Evolutionary conservation across 768 basidiomycete genomes (phyloP), one percentile per base, ranked within the genome.

Genomic region (Epithele typhae): DNA sequence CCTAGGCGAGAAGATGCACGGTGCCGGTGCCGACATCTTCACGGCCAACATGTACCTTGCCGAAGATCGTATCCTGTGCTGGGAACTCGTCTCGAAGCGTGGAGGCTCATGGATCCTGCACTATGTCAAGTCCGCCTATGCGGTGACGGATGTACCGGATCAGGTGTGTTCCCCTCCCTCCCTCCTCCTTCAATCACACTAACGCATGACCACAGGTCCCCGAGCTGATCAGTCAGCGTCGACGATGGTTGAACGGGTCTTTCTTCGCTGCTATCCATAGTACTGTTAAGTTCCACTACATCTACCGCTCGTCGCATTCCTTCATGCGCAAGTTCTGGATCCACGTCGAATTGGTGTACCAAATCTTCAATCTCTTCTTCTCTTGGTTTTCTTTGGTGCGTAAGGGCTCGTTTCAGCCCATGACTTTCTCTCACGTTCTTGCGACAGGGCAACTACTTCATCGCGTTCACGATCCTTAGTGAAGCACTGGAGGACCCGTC

Each of bases 231-330:
- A 90, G 90, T 0, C 95, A 98, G 62, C 85, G 95, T 41, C 79
- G 95, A 30, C 84, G 94, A 33, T 98, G 95, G 95, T 76, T 99
- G 22, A 97, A 97, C 64, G 92, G 95, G 12, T 94, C 92, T 3
- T 98, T 99, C 81, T 99, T 99, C 66, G 96, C 94, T 9, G 91
- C 88, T 0, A 82, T 98, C 14, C 93, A 98, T 68, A 84, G 86
- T 47, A 87, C 82, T 4, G 75, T 93, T 54, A 91, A 98, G 63
- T 98, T 99, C 67, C 84, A 89, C 54, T 97, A 97, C 62, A 79
- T 99, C 33, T 98, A 98, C 64, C 82, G 95, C 21, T 91, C 87
- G 8, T 84, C 88, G 17, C 93, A 95, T 63, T 67, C 77, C 0
- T 78, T 92, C 61, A 24, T 84, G 32, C 76, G 92, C 59, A 98